phyloP scores from a whole-genome alignment of 371 early-diverging fungal genomes.

The Chytridium lagenaria region DNA sequence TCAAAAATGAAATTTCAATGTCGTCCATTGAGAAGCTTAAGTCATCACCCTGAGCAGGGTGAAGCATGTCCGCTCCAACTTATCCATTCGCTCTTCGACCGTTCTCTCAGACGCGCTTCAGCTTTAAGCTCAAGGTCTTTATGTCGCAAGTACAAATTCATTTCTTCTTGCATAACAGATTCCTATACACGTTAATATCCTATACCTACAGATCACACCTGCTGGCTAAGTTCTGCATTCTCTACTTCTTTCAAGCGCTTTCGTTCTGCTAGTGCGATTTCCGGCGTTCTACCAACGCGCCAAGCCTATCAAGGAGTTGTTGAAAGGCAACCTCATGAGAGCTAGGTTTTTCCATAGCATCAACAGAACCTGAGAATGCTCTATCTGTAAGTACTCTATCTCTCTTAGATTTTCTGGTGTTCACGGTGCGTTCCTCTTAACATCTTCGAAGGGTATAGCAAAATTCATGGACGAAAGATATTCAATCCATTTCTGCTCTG shows the following conservation, averaged over 20 bases:
- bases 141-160: constrained; percentile 21
- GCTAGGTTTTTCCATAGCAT: no score
- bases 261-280: constrained; percentile 27
- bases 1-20: background rate
- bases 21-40: background rate
- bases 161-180: constrained; percentile 26
- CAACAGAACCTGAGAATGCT: no score
- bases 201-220: no score
- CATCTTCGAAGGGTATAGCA: no score
- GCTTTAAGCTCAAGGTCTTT: background rate
- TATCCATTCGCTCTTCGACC: background rate
- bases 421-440: no score
- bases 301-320: constrained; percentile 27
- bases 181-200: constrained; percentile 14
- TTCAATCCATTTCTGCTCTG: background rate
- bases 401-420: no score
- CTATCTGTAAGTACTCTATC: no score
- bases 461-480: constrained; percentile 19
- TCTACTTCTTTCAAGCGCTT: constrained; percentile 31
- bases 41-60: background rate
- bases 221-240: constrained; percentile 20
- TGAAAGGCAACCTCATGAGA: constrained; percentile 20
- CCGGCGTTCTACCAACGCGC: constrained; percentile 24
- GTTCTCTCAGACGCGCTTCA: background rate
- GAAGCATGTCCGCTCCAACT: background rate